Conservation (phyloP, 2,329 filamentous ascomycete genomes). For the Pseudogymnoascus sp. region DNA sequence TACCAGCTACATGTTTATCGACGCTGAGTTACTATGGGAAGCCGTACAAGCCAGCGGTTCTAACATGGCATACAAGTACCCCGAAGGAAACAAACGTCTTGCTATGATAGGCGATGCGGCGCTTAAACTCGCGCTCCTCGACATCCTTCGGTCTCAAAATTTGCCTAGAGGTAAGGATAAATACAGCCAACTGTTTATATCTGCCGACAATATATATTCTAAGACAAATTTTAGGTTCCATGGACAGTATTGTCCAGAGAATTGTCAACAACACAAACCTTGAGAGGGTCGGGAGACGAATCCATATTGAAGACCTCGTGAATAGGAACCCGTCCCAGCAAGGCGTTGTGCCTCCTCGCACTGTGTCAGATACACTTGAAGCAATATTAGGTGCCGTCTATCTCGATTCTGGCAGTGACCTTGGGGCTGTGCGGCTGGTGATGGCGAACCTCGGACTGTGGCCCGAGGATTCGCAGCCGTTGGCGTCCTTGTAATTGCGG, state of each 20-base stretch:
- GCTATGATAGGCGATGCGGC: not conserved
- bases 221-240: not conserved
- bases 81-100: not conserved
- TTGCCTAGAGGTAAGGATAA: not conserved
- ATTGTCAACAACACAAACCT: not conserved
- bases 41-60: not conserved
- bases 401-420: not conserved
- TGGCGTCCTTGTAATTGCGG: not conserved
- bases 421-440: not conserved
- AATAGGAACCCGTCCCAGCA: constrained; percentile 9
- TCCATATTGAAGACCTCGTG: constrained; percentile 8
- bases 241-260: not conserved
- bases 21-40: not conserved
- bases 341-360: not conserved
- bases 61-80: not conserved
- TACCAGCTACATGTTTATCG: not conserved
- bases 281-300: constrained; percentile 1
- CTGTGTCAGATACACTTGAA: not conserved
- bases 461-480: not conserved
- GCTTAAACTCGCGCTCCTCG: not conserved
- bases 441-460: not conserved
- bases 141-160: not conserved
- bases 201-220: not conserved
- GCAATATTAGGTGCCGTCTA: not conserved
- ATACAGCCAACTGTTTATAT: too few species aligned